Evolutionary conservation across 2,329 filamentous ascomycete genomes (phyloP).

Genomic region (Trichothecium roseum): DNA sequence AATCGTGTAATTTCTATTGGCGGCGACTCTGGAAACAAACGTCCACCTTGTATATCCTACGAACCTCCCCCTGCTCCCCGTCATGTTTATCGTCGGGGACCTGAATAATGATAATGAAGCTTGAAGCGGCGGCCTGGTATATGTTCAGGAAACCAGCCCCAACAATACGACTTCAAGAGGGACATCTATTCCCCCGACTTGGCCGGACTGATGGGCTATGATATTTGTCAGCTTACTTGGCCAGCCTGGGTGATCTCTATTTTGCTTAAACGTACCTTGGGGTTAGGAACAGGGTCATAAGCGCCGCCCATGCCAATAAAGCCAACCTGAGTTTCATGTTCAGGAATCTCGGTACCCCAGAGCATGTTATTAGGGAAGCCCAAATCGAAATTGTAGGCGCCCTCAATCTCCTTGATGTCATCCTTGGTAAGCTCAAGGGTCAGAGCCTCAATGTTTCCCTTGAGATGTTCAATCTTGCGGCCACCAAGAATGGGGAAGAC

Average conservation of each 20-base stretch:
- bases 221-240: constrained; percentile 5
- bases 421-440: constrained; percentile 45
- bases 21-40: no score
- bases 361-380: constrained; percentile 59
- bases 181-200: constrained; percentile 31
- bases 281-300: constrained; percentile 38
- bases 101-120: no score
- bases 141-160: constrained; percentile 18
- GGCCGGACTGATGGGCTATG: constrained; percentile 28
- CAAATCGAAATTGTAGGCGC: constrained; percentile 47
- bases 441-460: constrained; percentile 60
- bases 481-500: constrained; percentile 67
- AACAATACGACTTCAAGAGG: constrained; percentile 18
- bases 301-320: constrained; percentile 34
- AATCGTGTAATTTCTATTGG: no score
- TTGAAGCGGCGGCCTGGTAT: no score
- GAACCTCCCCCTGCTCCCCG: no score
- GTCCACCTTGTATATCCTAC: no score
- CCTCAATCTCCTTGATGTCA: constrained; percentile 58
- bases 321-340: constrained; percentile 29
- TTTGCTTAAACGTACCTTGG: constrained; percentile 25
- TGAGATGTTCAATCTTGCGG: constrained; percentile 58
- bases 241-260: no score
- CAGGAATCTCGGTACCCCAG: constrained; percentile 25
- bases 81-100: no score